Conservation (phyloP, 2,329 filamentous ascomycete genomes). For the Pestalotiopsis sp. region DNA sequence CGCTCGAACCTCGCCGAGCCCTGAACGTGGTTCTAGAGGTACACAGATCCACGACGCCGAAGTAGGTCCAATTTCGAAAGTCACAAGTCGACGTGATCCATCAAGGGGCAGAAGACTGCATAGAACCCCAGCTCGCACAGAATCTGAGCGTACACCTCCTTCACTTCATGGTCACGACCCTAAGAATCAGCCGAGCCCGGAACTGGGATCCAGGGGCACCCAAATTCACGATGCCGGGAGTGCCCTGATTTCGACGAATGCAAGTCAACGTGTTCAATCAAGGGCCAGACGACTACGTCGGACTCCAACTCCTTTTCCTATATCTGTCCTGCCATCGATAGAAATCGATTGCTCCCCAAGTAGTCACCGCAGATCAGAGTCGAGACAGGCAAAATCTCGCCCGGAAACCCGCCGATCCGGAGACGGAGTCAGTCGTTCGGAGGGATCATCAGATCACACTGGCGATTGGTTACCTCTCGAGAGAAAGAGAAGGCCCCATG, state of each 20-base stretch:
- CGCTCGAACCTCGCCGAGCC: neutral
- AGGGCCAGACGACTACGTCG: neutral
- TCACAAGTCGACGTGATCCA: neutral
- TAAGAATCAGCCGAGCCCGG: neutral
- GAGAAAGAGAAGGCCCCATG: neutral
- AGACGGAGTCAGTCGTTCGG: neutral
- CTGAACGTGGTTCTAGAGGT: neutral
- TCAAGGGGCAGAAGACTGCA: neutral
- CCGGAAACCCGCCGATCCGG: neutral
- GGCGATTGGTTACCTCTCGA: neutral
- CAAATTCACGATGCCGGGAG: neutral
- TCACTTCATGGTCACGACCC: neutral
- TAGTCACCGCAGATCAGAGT: neutral
- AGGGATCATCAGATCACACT: neutral
- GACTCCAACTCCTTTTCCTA: neutral
- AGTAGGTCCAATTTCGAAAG: neutral
- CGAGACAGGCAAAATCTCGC: neutral
- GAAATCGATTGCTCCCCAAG: neutral
- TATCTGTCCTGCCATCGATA: neutral
- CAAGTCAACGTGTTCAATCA: neutral
- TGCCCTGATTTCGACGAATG: neutral
- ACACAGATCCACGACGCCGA: neutral
- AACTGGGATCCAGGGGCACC: neutral
- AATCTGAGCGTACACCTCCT: neutral
- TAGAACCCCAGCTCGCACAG: neutral